Percentiles rank a stretch among this genome's conserved stretches.
Evolutionary conservation across 1,284 basidiomycete genomes (phyloP).

Genomic region (Exobasidium rhododendri): DNA sequence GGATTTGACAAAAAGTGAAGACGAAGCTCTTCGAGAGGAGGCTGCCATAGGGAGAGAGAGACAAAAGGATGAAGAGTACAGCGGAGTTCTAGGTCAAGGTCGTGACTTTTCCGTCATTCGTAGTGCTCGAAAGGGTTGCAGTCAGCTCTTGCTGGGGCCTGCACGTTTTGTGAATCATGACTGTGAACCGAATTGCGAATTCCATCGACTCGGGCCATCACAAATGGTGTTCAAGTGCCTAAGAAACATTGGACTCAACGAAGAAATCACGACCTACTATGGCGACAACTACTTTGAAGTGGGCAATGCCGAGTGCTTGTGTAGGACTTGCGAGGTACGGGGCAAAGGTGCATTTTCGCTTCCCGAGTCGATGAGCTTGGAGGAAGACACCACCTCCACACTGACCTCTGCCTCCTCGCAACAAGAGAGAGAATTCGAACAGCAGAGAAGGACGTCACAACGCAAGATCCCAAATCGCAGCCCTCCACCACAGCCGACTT

Average conservation of each 20-base stretch:
- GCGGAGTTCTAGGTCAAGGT: constrained; percentile 63
- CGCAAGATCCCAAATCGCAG: not conserved
- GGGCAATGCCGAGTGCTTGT: constrained; percentile 80
- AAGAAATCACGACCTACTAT: constrained; percentile 69
- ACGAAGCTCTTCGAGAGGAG: constrained; percentile 62
- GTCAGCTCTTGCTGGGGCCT: constrained; percentile 84
- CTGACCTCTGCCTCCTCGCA: not conserved
- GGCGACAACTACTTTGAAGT: constrained; percentile 68
- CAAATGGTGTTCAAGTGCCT: constrained; percentile 85
- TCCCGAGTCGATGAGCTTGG: not conserved
- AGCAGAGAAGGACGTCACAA: not conserved
- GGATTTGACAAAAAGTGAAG: constrained; percentile 54
- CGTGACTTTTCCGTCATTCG: constrained; percentile 88
- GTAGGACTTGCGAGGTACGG: constrained; percentile 78
- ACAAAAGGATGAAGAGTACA: constrained; percentile 40
- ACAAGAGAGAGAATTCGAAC: not conserved
- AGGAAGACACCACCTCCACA: not conserved
- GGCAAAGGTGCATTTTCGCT: constrained; percentile 62
- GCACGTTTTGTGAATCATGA: constrained; percentile 93
- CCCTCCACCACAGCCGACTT: not conserved
- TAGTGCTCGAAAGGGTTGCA: constrained; percentile 82
- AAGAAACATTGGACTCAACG: constrained; percentile 72
- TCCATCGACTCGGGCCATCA: constrained; percentile 72
- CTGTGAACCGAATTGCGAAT: constrained; percentile 81
- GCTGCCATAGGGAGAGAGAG: constrained; percentile 61